Conservation (phyloP, 306 rosid genomes). For the Prunus salicina region DNA sequence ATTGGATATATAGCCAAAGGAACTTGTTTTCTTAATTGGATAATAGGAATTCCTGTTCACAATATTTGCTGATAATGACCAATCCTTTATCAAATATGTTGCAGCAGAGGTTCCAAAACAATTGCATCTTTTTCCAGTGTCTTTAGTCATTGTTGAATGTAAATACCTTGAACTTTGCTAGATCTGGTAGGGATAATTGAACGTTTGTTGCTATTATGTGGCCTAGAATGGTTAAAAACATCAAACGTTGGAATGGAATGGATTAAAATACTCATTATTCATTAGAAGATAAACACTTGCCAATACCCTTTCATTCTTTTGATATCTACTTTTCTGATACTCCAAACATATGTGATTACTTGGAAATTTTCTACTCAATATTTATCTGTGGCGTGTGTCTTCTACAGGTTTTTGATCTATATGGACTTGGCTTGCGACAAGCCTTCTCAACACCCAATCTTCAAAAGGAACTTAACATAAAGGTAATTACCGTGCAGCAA, state of each 20-base stretch:
- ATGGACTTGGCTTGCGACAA: slow-evolving; percentile 78
- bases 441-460: slow-evolving; percentile 66
- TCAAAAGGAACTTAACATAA: slow-evolving; percentile 65
- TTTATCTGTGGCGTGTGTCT: slow-evolving; percentile 13
- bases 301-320: neutral
- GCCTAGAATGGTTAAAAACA: neutral
- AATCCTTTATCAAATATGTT: neutral
- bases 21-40: neutral
- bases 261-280: neutral
- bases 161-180: neutral
- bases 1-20: neutral
- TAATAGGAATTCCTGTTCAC: neutral
- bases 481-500: slow-evolving; percentile 39
- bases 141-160: neutral
- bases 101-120: neutral
- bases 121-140: neutral
- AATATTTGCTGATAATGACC: neutral
- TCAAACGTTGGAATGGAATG: neutral
- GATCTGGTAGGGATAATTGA: neutral
- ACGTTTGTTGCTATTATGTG: neutral
- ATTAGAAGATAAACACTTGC: neutral
- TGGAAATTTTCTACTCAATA: neutral
- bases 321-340: neutral
- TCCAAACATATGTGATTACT: neutral
- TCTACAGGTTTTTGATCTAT: slow-evolving; percentile 57